These are phyloP conservation scores for Pseudevernia furfuracea DNA, from an alignment of 495 filamentous ascomycete genomes.

Conservation along the genomic window DNA sequence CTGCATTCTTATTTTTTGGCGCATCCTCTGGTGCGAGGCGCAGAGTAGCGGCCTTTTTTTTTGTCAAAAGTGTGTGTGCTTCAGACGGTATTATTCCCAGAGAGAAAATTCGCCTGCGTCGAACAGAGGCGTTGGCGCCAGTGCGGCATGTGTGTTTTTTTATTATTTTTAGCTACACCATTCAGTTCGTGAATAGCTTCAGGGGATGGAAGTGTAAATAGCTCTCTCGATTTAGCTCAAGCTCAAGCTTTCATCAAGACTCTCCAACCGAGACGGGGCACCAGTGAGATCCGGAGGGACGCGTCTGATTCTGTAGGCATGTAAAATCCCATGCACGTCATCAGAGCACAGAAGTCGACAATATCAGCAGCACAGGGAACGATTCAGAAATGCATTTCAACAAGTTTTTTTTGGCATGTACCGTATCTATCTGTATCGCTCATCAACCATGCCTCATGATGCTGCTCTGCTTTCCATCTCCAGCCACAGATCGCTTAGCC, in stretches of 20 bases:
- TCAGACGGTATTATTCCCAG: not conserved
- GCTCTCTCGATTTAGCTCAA: not conserved
- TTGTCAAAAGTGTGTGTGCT: not conserved
- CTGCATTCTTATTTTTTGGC: not conserved
- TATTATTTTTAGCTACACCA: not conserved
- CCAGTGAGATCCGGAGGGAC: not conserved
- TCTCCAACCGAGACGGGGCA: not conserved
- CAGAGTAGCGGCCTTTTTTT: not conserved
- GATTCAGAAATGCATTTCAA: not conserved
- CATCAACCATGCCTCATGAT: not conserved
- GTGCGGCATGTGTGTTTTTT: no score
- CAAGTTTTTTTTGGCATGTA: not conserved
- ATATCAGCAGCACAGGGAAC: not conserved
- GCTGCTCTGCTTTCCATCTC: not conserved
- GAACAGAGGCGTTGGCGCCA: slow-evolving; percentile 4
- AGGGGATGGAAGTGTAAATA: not conserved
- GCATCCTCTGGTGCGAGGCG: slow-evolving; percentile 1
- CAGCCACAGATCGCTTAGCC: slow-evolving; percentile 31
- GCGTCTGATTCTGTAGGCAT: not conserved
- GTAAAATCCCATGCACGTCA: not conserved
- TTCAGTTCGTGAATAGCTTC: not conserved
- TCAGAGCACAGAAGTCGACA: not conserved
- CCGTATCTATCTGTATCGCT: not conserved
- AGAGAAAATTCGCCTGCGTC: not conserved
- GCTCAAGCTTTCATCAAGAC: not conserved